Conservation (phyloP, 176 grass and related monocot genomes). For the Oryza australiensis region DNA sequence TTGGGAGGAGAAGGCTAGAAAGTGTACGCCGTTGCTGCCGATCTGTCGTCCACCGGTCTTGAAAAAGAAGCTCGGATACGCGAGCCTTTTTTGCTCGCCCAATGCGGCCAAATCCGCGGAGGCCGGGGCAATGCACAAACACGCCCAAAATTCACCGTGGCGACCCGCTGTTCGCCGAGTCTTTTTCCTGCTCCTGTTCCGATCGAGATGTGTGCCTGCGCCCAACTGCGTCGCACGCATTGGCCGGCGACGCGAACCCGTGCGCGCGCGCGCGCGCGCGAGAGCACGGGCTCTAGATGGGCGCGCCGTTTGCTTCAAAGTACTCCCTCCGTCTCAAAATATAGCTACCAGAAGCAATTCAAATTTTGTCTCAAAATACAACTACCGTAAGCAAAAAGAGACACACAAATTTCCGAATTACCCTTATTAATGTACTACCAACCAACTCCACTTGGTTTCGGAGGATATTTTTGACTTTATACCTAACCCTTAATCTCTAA, state of each 20-base stretch:
- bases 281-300: not conserved
- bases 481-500: too few relatives aligned
- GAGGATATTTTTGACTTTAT: too few relatives aligned
- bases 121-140: not conserved
- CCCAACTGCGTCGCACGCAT: not conserved
- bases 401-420: too few relatives aligned
- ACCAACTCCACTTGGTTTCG: too few relatives aligned
- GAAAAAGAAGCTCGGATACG: not conserved
- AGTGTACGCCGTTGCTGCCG: not conserved
- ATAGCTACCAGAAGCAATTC: too few relatives aligned
- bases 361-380: too few relatives aligned
- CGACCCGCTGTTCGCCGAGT: not conserved
- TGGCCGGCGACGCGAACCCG: too few relatives aligned
- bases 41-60: not conserved
- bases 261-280: too few relatives aligned
- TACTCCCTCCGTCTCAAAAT: too few relatives aligned
- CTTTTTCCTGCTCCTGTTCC: not conserved
- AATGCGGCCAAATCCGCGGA: not conserved
- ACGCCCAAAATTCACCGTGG: not conserved
- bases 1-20: too few relatives aligned
- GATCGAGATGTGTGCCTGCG: not conserved
- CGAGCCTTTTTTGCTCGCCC: conserved; percentile 22
- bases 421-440: too few relatives aligned
- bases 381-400: too few relatives aligned
- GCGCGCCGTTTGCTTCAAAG: not conserved